phyloP scores from a whole-genome alignment of 2,329 filamentous ascomycete species.

The Akanthomyces lecanii region DNA sequence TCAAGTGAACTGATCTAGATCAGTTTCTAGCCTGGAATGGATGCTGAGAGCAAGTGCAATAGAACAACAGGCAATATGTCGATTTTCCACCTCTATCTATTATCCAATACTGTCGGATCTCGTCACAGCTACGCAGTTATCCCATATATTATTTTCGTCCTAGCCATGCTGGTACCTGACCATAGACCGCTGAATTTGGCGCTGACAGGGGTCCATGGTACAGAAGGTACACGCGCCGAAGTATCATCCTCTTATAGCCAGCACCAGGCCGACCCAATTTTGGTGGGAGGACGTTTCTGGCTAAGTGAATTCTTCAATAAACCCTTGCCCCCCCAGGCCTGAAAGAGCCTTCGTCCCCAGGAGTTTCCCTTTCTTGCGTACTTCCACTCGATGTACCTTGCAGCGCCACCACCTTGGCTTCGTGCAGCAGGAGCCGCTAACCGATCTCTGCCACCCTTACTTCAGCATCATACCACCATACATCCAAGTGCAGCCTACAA shows the following conservation, averaged over 20 bases:
- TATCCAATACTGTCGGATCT: neutral
- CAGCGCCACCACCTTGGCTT: neutral
- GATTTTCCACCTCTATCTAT: neutral
- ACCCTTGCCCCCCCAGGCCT: neutral
- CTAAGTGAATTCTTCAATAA: conserved; percentile 7
- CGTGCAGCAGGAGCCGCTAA: neutral
- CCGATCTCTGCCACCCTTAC: neutral
- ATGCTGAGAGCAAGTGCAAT: neutral
- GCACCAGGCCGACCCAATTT: neutral
- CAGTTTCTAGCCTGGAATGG: neutral
- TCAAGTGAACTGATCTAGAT: neutral
- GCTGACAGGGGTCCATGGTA: conserved; percentile 1
- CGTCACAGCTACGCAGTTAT: neutral
- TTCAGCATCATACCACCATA: neutral
- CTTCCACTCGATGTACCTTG: neutral
- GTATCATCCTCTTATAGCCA: conserved; percentile 1
- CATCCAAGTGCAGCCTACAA: neutral
- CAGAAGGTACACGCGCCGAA: neutral
- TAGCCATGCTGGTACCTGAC: neutral
- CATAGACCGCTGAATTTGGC: neutral
- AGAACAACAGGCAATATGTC: neutral
- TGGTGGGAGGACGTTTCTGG: conserved; percentile 1
- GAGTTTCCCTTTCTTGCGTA: neutral
- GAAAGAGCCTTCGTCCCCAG: neutral
- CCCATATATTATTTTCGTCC: neutral